phyloP scores from a whole-genome alignment of 176 grass and related monocot species.

The Bolboschoenus planiculmis region DNA sequence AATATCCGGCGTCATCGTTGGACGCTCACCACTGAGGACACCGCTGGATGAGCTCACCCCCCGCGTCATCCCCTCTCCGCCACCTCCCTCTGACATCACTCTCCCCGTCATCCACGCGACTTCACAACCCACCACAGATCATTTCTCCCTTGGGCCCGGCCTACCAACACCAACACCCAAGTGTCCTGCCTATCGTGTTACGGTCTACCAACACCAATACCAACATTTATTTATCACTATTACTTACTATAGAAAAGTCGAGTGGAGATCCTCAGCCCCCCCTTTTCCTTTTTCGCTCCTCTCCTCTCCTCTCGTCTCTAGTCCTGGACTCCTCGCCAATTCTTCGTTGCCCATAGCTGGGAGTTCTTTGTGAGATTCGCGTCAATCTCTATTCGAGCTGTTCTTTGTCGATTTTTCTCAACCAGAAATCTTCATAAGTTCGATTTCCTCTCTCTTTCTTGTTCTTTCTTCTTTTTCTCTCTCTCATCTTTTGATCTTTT shows the following conservation, averaged over 20 bases:
- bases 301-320: neutral
- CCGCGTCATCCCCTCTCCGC: slow-evolving; percentile 41
- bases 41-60: slow-evolving; percentile 22
- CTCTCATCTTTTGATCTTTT: neutral
- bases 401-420: neutral
- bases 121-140: slow-evolving; percentile 21
- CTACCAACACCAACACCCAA: neutral
- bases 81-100: slow-evolving; percentile 31
- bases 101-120: slow-evolving; percentile 51
- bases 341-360: neutral
- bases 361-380: neutral
- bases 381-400: neutral
- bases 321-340: neutral
- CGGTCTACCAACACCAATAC: neutral
- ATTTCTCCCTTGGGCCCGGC: neutral
- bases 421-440: neutral
- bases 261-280: slow-evolving; percentile 18
- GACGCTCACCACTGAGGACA: neutral
- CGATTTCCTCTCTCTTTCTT: neutral
- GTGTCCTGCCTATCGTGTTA: too few relatives aligned
- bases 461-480: neutral
- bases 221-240: too few relatives aligned
- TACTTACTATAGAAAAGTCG: slow-evolving; percentile 13
- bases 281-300: neutral
- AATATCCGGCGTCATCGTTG: neutral